These are phyloP conservation scores for Alternaria panax DNA, from an alignment of 2,329 filamentous ascomycete species.

Conservation along the genomic window DNA sequence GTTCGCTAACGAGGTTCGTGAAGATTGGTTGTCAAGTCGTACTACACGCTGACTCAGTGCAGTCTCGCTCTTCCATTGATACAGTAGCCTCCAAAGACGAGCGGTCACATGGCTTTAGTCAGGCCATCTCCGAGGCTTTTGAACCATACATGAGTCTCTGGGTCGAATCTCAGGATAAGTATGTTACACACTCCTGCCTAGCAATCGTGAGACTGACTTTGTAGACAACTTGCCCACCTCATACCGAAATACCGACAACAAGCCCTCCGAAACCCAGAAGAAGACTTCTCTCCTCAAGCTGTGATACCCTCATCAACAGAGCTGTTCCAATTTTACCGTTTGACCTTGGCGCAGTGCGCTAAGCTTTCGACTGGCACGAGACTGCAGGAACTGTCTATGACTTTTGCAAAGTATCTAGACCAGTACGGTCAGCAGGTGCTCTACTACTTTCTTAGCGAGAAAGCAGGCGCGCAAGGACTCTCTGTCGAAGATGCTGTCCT, in stretches of 20 bases:
- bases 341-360: constrained; percentile 90
- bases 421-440: constrained; percentile 95
- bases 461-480: constrained; percentile 62
- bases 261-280: constrained; percentile 79
- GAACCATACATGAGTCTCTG: constrained; percentile 96
- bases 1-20: constrained; percentile 68
- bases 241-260: constrained; percentile 89
- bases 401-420: constrained; percentile 91
- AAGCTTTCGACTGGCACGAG: constrained; percentile 93
- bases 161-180: constrained; percentile 93
- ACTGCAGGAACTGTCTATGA: constrained; percentile 82
- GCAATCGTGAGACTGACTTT: constrained; percentile 17
- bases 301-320: constrained; percentile 95
- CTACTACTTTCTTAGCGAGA: constrained; percentile 72
- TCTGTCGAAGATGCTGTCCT: constrained; percentile 80
- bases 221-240: constrained; percentile 74
- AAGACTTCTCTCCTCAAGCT: constrained; percentile 89
- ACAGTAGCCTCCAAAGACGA: constrained; percentile 83
- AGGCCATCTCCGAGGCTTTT: constrained; percentile 94
- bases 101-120: constrained; percentile 78
- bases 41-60: constrained; percentile 26
- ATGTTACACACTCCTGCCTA: constrained; percentile 20
- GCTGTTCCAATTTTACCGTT: constrained; percentile 95
- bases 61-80: constrained; percentile 83
- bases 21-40: not conserved